phyloP scores from a whole-genome alignment of 129 eudicot genomes.

The Mikania micrantha region DNA sequence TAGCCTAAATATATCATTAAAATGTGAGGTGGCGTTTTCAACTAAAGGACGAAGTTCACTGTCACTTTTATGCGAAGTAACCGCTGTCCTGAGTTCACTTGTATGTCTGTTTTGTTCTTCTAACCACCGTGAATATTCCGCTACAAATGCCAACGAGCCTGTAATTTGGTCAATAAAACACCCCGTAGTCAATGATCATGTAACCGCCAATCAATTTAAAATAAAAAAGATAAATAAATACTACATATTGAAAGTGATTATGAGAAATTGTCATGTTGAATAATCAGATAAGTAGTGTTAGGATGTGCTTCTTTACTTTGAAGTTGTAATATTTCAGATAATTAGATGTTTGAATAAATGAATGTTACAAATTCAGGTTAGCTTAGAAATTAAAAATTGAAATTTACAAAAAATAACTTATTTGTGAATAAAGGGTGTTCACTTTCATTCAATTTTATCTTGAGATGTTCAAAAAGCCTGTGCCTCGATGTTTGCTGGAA shows the following conservation, averaged over 20 bases:
- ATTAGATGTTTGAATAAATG: neutral
- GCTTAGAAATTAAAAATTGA: neutral
- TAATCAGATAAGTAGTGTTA: neutral
- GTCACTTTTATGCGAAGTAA: constrained; percentile 75
- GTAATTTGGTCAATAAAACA: constrained; percentile 16
- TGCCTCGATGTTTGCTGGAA: neutral
- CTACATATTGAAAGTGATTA: neutral
- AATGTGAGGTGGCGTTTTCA: constrained; percentile 63
- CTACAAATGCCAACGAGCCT: constrained; percentile 94
- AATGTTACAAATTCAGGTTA: neutral
- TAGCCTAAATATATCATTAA: constrained; percentile 62
- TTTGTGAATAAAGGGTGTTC: neutral
- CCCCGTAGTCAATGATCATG: neutral
- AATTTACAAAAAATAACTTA: neutral
- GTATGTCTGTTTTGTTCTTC: constrained; percentile 78
- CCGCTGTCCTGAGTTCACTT: constrained; percentile 77
- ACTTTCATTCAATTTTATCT: no score
- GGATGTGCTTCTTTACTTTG: neutral
- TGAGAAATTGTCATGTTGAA: neutral
- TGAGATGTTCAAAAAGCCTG: neutral
- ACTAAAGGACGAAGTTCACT: constrained; percentile 67
- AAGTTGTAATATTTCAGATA: neutral
- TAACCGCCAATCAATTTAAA: neutral
- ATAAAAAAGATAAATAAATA: neutral
- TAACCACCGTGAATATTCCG: constrained; percentile 76